Evolutionary conservation across 108 stramenopile genomes (phyloP), one percentile per base, ranked within the genome.

Genomic region (Heterococcus sp.): DNA sequence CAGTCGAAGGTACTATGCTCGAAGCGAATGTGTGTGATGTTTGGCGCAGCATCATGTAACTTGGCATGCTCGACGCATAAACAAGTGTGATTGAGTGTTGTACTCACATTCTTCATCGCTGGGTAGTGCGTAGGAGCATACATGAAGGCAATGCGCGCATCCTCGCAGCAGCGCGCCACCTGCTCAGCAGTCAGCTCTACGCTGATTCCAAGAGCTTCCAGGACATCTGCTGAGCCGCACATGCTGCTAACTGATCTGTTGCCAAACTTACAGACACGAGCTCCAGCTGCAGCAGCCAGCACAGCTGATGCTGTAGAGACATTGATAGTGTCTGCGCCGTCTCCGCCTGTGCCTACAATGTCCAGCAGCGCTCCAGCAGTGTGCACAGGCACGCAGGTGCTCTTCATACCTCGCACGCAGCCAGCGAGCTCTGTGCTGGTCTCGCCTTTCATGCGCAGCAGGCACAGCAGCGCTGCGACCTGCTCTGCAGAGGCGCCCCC

Each of bases 311-410:
- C 94, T 0, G 98, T 99, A 65, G 90, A 91, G 73, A 99, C 95
- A 81, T 99, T 99, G 84, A 99, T 95, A 39, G 98, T 99, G 82
- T 97, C 93, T 37, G 96, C 96, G 27, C 96, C 96, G 79, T 99
- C 98, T 32, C 98, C 98, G n/a, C 98, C 98, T 26, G 98, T 99
- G 33, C 98, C 98, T 31, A 96, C 96, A 84, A 99, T 97, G 81
- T 99, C 98, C 33, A 99, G 79, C n/a, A 97, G 75, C 69, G 93
- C 93, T 65, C 69, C 88, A 21, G 65, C 37, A 21, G 68, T 78
- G 26, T 73, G 37, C 1, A 85, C 76, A 21, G 83, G 86, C 14
- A 81, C 33, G 5, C 76, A 76, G 14, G 37, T 69, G 66, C 74
- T 77, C 73, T 93, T 93, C 98, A 98, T 98, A 32, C 95, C 96